Evolutionary conservation across 352 stramenopile genomes (phyloP), one percentile per base, ranked within the genome.

Genomic region (Phytophthora quininea): DNA sequence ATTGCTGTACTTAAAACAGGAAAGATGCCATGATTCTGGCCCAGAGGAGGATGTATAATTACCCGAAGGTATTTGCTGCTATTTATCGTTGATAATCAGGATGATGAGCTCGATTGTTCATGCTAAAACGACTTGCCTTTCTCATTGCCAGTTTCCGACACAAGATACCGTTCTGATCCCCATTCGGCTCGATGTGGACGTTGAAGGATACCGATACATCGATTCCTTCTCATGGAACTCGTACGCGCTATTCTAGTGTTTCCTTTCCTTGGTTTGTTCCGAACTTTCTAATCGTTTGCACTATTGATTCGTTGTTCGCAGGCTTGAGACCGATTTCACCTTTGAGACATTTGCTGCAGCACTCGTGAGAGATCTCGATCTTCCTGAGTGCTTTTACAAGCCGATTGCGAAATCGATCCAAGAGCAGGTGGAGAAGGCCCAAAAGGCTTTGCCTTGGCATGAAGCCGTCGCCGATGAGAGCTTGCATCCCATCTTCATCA

Each of bases 151-250:
- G 83, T 82, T 84, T 33, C 82, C 82, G 14, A 69, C 83, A 10
- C 66, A 62, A 4, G 76, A 84, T 2, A 85, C 76, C 19, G 40
- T 84, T 46, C 59, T 94, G 46, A 75, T 94, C 45, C 86, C 86
- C 5, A 91, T 94, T 42, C 74, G 84, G 31, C 73, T 94, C 15
- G 86, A 94, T 43, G 75, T 94, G 27, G 86, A 94, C 42, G 71
- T 92, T 31, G 86, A 94, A 58, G 86, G 86, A 11, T 90, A 90
- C 57, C 82, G 86, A 42, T 94, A 90, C 76, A 91, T 94, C 47
- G 86, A 94, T 54, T 92, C 84, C 27, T 90, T 94, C 52, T 84
- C 76, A 32, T 92, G 84, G 84, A 94, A 92, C 56, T 49, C 91
- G 79, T 92, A 74, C 31, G 72, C 69, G 10, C 8, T 46, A 54